phyloP scores from a whole-genome alignment of 805 yeast species.

The Candida insectalens region DNA sequence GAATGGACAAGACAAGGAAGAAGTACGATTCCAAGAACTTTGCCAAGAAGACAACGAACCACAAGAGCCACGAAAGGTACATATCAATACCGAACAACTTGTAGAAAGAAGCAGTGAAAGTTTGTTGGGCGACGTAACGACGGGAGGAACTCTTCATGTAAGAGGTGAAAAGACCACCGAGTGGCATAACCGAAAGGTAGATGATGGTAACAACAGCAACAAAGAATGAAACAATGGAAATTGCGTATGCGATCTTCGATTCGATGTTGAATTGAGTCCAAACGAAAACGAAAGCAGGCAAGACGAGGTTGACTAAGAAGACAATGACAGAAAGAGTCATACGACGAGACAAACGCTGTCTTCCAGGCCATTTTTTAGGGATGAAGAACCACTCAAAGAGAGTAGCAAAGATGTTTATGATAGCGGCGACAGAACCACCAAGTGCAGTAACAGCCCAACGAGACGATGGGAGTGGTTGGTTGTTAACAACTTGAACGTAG shows the following conservation, averaged over 20 bases:
- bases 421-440: constrained; percentile 82
- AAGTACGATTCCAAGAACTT: constrained; percentile 86
- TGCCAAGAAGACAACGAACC: constrained; percentile 85
- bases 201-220: constrained; percentile 75
- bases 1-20: constrained; percentile 78
- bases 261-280: constrained; percentile 60
- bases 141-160: constrained; percentile 82
- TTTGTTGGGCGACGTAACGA: constrained; percentile 84
- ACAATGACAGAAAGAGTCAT: constrained; percentile 62
- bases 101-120: constrained; percentile 88
- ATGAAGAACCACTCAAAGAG: constrained; percentile 91
- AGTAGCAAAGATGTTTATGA: constrained; percentile 81
- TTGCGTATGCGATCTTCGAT: constrained; percentile 66
- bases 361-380: constrained; percentile 98
- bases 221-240: constrained; percentile 82
- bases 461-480: constrained; percentile 82
- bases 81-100: constrained; percentile 78
- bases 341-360: constrained; percentile 90
- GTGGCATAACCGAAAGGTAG: constrained; percentile 90
- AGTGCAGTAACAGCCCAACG: constrained; percentile 89
- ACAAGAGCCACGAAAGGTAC: constrained; percentile 91
- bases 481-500: constrained; percentile 74
- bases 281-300: constrained; percentile 76
- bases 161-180: constrained; percentile 92
- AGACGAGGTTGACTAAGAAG: constrained; percentile 68